Conservation (phyloP, 192 early-diverging fungal genomes). For the Backusella psychrophila region DNA sequence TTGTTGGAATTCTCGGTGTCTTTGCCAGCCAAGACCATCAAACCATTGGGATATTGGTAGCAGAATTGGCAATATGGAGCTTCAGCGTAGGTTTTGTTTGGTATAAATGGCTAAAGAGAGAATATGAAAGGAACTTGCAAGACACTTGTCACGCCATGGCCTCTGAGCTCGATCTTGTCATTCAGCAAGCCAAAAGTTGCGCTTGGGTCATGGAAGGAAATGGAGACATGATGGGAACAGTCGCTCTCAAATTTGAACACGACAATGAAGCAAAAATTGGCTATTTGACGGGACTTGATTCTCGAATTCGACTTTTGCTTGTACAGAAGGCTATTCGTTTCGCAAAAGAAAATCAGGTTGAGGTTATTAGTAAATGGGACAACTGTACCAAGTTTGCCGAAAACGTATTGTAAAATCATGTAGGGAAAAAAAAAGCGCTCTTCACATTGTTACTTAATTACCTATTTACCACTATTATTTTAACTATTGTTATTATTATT, state of each 20-base stretch:
- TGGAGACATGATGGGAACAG: neutral
- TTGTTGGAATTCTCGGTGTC: slow-evolving; percentile 2
- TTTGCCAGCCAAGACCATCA: neutral
- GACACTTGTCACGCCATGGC: neutral
- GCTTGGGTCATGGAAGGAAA: slow-evolving; percentile 18
- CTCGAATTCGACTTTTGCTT: neutral
- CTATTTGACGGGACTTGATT: neutral
- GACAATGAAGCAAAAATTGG: slow-evolving; percentile 17
- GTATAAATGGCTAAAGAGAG: slow-evolving; percentile 1
- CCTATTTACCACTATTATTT: neutral
- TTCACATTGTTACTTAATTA: neutral
- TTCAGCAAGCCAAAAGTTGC: slow-evolving; percentile 7
- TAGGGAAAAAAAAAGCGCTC: neutral
- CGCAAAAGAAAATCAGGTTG: slow-evolving; percentile 17
- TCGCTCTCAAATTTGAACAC: slow-evolving; percentile 1
- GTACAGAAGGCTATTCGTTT: slow-evolving; percentile 22
- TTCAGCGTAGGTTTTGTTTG: slow-evolving; percentile 5
- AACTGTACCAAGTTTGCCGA: neutral
- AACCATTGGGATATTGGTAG: neutral
- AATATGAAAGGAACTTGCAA: neutral
- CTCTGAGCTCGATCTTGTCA: neutral
- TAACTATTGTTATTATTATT: no score
- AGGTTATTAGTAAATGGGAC: slow-evolving; percentile 21
- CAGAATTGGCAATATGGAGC: slow-evolving; percentile 13
- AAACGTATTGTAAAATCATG: neutral